phyloP scores from a whole-genome alignment of 805 yeast species.

The Saturnispora ahearnii region DNA sequence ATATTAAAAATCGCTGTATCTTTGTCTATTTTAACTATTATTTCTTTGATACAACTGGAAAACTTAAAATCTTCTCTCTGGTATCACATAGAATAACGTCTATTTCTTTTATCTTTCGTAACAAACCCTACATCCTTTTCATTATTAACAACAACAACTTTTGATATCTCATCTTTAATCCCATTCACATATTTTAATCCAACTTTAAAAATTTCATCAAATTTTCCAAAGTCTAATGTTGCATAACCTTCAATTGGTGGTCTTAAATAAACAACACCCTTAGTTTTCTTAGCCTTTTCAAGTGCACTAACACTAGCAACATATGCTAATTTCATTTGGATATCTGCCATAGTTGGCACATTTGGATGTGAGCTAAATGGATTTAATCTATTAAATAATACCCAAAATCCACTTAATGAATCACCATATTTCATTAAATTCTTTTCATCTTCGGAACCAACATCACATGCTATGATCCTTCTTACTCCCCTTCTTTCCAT shows the following conservation, averaged over 20 bases:
- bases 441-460: constrained; percentile 88
- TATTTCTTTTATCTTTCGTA: constrained; percentile 19
- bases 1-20: not conserved
- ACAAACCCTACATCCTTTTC: constrained; percentile 17
- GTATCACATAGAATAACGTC: constrained; percentile 56
- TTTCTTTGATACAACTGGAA: not conserved
- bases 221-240: constrained; percentile 85
- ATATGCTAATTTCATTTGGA: constrained; percentile 85
- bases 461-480: constrained; percentile 86
- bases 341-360: constrained; percentile 91
- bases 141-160: constrained; percentile 32
- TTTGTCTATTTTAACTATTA: not conserved
- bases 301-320: constrained; percentile 92
- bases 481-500: constrained; percentile 88
- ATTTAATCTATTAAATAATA: constrained; percentile 74
- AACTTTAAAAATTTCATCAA: constrained; percentile 78
- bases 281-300: constrained; percentile 74
- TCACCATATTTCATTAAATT: constrained; percentile 90
- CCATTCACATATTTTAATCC: constrained; percentile 68
- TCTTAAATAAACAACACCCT: constrained; percentile 78
- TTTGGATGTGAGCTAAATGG: constrained; percentile 83
- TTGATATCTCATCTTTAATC: constrained; percentile 40
- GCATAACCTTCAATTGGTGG: constrained; percentile 93
- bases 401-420: constrained; percentile 89
- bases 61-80: not conserved